These are phyloP conservation scores for Neofusicoccum parvum DNA, from an alignment of 2,329 filamentous ascomycete genomes.

Conservation along the genomic window DNA sequence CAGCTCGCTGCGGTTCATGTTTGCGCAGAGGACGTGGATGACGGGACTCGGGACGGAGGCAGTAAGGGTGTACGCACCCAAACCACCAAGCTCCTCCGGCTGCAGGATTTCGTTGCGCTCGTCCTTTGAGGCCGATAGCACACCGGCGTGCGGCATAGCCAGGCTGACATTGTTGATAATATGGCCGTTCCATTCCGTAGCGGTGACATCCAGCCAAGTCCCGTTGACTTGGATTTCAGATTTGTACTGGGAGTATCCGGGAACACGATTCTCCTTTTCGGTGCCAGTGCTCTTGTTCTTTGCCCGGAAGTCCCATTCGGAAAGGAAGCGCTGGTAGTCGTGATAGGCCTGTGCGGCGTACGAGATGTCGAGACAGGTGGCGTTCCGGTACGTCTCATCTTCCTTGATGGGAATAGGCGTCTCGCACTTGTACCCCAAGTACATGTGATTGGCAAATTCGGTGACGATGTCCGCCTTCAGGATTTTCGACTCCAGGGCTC, in stretches of 20 bases:
- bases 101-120: constrained; percentile 68
- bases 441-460: constrained; percentile 65
- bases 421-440: constrained; percentile 59
- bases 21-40: constrained; percentile 73
- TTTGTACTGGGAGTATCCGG: constrained; percentile 63
- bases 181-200: constrained; percentile 57
- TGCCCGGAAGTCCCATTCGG: constrained; percentile 56
- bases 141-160: constrained; percentile 73
- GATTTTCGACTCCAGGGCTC: constrained; percentile 51
- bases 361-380: constrained; percentile 68
- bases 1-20: constrained; percentile 62
- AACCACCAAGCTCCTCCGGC: constrained; percentile 60
- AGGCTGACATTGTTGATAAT: constrained; percentile 76
- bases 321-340: constrained; percentile 66
- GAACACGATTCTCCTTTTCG: constrained; percentile 55
- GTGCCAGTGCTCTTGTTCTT: constrained; percentile 47
- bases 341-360: constrained; percentile 71
- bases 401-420: constrained; percentile 56
- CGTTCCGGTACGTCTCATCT: constrained; percentile 46
- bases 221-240: constrained; percentile 73
- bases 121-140: constrained; percentile 66
- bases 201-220: constrained; percentile 66
- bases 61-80: constrained; percentile 68
- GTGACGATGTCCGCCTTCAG: constrained; percentile 61
- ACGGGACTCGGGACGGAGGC: constrained; percentile 72